Percentiles rank a stretch among this genome's conserved stretches.
Conservation (phyloP, 2,329 filamentous ascomycete species). For the Sporothrix phasma region DNA sequence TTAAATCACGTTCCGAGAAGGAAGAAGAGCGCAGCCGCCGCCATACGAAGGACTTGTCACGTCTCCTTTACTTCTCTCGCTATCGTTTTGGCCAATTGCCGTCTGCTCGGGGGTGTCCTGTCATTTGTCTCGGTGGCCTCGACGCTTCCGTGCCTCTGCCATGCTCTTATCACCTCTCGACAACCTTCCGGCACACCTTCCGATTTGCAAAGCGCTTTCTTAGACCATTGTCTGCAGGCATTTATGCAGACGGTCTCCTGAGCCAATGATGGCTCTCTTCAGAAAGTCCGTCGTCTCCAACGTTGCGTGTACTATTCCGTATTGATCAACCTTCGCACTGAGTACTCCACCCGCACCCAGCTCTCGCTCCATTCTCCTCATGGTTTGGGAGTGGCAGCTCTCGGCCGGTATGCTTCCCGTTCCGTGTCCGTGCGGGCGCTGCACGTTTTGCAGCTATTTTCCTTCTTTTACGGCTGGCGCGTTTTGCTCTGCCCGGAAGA, state of each 20-base stretch:
- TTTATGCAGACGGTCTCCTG: neutral
- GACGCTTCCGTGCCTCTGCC: neutral
- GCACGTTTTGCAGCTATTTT: neutral
- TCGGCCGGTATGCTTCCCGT: neutral
- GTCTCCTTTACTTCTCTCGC: neutral
- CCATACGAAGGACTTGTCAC: neutral
- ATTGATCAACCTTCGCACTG: too few relatives aligned
- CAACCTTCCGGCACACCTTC: neutral
- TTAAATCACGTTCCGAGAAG: neutral
- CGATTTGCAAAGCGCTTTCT: neutral
- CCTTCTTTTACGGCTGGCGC: conserved; percentile 3
- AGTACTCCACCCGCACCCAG: neutral
- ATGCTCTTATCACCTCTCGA: neutral
- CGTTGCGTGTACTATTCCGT: neutral
- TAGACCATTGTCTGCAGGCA: neutral
- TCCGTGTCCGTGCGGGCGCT: neutral
- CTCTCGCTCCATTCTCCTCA: too few relatives aligned
- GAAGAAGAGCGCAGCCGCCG: neutral
- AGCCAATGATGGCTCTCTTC: neutral
- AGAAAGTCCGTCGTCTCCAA: neutral
- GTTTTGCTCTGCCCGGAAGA: neutral
- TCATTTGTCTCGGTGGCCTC: neutral
- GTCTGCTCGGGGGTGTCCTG: too few relatives aligned
- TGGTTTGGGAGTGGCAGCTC: neutral
- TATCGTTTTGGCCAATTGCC: neutral